Percentiles rank a stretch among this genome's conserved stretches.
These are phyloP conservation scores for Crithidia expoeki DNA, from an alignment of 208 protist genomes.

Conservation along the genomic window DNA sequence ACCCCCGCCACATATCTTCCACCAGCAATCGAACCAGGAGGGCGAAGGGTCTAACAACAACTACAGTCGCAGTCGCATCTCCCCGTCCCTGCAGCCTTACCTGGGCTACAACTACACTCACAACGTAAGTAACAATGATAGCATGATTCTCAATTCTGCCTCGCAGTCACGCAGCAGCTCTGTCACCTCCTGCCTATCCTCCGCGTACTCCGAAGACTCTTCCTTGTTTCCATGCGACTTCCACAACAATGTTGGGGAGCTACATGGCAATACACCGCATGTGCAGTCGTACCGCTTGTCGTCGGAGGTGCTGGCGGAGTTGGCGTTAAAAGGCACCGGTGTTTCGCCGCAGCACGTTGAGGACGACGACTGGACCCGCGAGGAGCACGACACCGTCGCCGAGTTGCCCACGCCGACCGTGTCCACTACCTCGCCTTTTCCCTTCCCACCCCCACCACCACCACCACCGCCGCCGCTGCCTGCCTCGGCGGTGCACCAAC, in stretches of 20 bases:
- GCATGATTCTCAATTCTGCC: not conserved
- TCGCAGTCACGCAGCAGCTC: conserved; percentile 8
- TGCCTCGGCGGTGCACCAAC: not conserved
- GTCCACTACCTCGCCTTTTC: conserved; percentile 1
- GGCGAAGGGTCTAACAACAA: not conserved
- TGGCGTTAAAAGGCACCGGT: not conserved
- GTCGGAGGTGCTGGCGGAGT: conserved; percentile 8
- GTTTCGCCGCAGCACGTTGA: not conserved
- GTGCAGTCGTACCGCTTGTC: not conserved
- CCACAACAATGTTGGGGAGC: too few species aligned
- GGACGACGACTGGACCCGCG: not conserved
- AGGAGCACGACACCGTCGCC: not conserved
- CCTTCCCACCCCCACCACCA: not conserved
- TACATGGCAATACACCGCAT: not conserved
- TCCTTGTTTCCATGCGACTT: not conserved
- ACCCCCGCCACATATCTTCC: not conserved
- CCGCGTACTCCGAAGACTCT: not conserved
- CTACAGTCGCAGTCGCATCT: not conserved
- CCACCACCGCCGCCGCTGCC: conserved; percentile 5
- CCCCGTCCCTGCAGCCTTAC: not conserved
- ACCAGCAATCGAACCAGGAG: not conserved
- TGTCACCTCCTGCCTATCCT: conserved; percentile 5
- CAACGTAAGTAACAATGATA: not conserved
- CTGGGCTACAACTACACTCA: not conserved
- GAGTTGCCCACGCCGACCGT: not conserved